A percentile compares a stretch with the other conserved stretches of the same genome.
These are phyloP conservation scores for Pichia exigua DNA, from an alignment of 805 yeast genomes.

Conservation along the genomic window DNA sequence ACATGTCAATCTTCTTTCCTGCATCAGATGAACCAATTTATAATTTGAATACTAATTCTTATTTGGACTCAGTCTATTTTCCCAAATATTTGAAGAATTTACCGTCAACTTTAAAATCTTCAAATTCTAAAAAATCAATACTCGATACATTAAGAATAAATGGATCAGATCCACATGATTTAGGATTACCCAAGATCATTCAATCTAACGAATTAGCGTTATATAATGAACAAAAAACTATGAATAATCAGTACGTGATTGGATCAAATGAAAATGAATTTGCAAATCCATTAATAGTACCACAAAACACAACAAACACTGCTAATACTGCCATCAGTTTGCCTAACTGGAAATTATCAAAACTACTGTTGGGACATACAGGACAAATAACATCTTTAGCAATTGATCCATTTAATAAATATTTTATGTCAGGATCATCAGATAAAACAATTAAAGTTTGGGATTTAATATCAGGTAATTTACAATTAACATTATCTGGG, in stretches of 20 bases:
- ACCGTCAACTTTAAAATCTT: neutral
- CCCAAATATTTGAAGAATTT: neutral
- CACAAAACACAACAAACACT: constrained; percentile 11
- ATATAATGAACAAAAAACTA: constrained; percentile 2
- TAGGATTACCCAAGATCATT: constrained; percentile 8
- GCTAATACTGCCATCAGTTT: constrained; percentile 24
- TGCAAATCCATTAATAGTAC: constrained; percentile 22
- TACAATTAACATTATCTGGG: constrained; percentile 76
- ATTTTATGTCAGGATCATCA: constrained; percentile 88
- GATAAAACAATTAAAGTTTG: constrained; percentile 87
- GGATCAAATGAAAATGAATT: constrained; percentile 14
- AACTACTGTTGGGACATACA: constrained; percentile 78
- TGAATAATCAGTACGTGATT: neutral
- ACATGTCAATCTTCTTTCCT: neutral
- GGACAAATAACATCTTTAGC: constrained; percentile 88
- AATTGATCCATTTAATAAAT: constrained; percentile 79
- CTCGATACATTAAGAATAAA: constrained; percentile 16
- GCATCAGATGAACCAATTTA: constrained; percentile 7
- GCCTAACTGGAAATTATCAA: constrained; percentile 66
- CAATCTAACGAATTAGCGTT: constrained; percentile 11
- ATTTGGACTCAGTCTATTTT: neutral
- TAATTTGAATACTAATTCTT: neutral
- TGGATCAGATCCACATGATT: constrained; percentile 6
- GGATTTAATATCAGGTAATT: constrained; percentile 68
- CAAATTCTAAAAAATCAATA: constrained; percentile 8